Evolutionary conservation across 352 stramenopile species (phyloP).

Genomic region (Globisporangium cylindrosporum): DNA sequence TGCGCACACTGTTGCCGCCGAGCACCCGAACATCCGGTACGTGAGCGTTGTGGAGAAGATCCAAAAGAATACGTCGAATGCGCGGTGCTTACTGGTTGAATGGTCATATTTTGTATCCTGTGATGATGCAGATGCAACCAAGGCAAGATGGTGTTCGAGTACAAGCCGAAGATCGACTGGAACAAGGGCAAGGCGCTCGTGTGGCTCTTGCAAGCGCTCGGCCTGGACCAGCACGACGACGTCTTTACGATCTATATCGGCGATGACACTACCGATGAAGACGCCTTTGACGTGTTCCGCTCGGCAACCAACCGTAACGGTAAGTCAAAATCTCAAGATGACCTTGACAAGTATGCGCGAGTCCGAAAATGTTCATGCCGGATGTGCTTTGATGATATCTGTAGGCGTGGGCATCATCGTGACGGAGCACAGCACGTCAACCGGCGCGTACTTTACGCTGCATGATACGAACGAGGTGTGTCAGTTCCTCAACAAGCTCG

Average conservation of each 20-base stretch:
- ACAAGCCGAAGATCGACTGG: constrained; percentile 90
- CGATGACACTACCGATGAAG: constrained; percentile 89
- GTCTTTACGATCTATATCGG: constrained; percentile 92
- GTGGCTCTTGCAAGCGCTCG: constrained; percentile 79
- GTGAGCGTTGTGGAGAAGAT: neutral
- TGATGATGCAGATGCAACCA: constrained; percentile 52
- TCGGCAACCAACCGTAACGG: constrained; percentile 46
- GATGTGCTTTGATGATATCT: neutral
- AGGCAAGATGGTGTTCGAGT: constrained; percentile 90
- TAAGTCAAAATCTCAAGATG: neutral
- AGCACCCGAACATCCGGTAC: constrained; percentile 64
- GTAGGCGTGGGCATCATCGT: constrained; percentile 80
- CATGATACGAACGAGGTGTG: constrained; percentile 72
- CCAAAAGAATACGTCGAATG: neutral
- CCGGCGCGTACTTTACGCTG: constrained; percentile 72
- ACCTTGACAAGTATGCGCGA: neutral
- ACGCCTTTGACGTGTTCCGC: constrained; percentile 77
- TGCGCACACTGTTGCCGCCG: constrained; percentile 31
- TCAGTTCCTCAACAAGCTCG: constrained; percentile 70
- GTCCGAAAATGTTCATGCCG: neutral
- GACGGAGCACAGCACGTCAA: constrained; percentile 67
- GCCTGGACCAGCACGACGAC: constrained; percentile 63
- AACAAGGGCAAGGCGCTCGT: constrained; percentile 90
- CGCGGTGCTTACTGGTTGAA: neutral
- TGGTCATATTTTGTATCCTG: neutral